These are phyloP conservation scores for Candida anutae DNA, from an alignment of 1,139 yeast genomes.

Conservation along the genomic window DNA sequence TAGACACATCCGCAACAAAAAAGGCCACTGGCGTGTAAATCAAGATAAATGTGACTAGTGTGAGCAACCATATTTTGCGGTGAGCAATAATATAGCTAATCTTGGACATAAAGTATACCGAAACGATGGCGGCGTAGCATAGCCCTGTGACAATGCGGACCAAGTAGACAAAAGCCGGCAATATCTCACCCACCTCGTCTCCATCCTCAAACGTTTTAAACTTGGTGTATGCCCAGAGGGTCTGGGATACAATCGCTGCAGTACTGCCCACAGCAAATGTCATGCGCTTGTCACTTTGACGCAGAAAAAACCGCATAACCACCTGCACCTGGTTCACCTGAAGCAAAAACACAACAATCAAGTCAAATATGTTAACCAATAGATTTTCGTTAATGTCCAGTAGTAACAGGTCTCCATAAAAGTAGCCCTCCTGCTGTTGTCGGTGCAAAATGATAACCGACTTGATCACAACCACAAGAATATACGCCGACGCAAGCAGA, in stretches of 20 bases:
- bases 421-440: constrained; percentile 50
- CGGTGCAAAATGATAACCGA: constrained; percentile 36
- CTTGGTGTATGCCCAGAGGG: constrained; percentile 62
- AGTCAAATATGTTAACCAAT: constrained; percentile 53
- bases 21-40: constrained; percentile 64
- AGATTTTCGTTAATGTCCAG: constrained; percentile 37
- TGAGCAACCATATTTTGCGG: constrained; percentile 43
- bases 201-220: constrained; percentile 31
- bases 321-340: constrained; percentile 74
- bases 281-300: constrained; percentile 64
- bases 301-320: constrained; percentile 60
- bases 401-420: constrained; percentile 46
- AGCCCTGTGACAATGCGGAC: constrained; percentile 69
- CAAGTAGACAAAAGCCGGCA: constrained; percentile 75
- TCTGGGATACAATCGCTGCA: constrained; percentile 52
- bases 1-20: constrained; percentile 71
- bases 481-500: constrained; percentile 44
- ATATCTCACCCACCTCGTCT: constrained; percentile 46
- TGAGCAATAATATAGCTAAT: constrained; percentile 48
- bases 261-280: constrained; percentile 56
- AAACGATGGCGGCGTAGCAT: constrained; percentile 61
- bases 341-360: constrained; percentile 51
- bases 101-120: constrained; percentile 51
- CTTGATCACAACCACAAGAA: constrained; percentile 42
- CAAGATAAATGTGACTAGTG: constrained; percentile 50